Percentiles rank a stretch among this genome's conserved stretches.
Evolutionary conservation across 1,139 yeast species (phyloP).

Genomic region (Debaryomyces sp.): DNA sequence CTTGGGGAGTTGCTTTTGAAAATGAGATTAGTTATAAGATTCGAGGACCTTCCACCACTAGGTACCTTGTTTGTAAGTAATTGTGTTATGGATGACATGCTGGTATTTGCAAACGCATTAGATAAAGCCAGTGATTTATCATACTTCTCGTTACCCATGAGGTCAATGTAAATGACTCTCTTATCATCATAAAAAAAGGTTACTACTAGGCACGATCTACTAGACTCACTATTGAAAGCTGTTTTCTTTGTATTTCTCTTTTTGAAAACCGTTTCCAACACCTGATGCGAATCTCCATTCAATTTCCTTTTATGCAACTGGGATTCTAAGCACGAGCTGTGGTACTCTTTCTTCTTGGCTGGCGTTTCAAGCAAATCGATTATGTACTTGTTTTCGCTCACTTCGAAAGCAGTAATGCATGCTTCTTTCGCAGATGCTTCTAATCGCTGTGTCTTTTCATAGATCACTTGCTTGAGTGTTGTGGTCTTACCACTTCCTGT

Average conservation of each 20-base stretch:
- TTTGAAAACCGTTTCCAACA: slow-evolving; percentile 21
- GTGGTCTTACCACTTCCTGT: slow-evolving; percentile 41
- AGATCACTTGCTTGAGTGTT: slow-evolving; percentile 16
- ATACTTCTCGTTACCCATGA: slow-evolving; percentile 36
- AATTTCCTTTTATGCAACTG: slow-evolving; percentile 16
- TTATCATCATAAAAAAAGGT: slow-evolving; percentile 23
- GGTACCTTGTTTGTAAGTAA: slow-evolving; percentile 18
- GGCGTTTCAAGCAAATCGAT: slow-evolving; percentile 28
- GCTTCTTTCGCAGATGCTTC: slow-evolving; percentile 5
- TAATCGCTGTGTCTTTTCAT: slow-evolving; percentile 6
- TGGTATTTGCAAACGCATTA: slow-evolving; percentile 31
- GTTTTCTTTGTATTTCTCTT: slow-evolving; percentile 25
- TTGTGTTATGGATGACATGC: slow-evolving; percentile 33
- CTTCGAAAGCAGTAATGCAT: slow-evolving; percentile 32
- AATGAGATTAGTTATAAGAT: slow-evolving; percentile 31
- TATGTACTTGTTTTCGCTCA: slow-evolving; percentile 28
- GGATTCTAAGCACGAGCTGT: slow-evolving; percentile 15
- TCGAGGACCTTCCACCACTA: slow-evolving; percentile 25
- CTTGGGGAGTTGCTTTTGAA: slow-evolving; percentile 19
- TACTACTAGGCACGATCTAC: slow-evolving; percentile 32
- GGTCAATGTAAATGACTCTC: slow-evolving; percentile 30
- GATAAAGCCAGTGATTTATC: slow-evolving; percentile 17
- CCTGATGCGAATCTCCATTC: slow-evolving; percentile 6
- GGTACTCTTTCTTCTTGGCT: slow-evolving; percentile 12
- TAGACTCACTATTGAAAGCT: slow-evolving; percentile 23